A percentile compares a stretch with the other conserved stretches of the same genome.
Evolutionary conservation across 2,329 filamentous ascomycete species (phyloP).

Genomic region (Talaromyces pinophilus): DNA sequence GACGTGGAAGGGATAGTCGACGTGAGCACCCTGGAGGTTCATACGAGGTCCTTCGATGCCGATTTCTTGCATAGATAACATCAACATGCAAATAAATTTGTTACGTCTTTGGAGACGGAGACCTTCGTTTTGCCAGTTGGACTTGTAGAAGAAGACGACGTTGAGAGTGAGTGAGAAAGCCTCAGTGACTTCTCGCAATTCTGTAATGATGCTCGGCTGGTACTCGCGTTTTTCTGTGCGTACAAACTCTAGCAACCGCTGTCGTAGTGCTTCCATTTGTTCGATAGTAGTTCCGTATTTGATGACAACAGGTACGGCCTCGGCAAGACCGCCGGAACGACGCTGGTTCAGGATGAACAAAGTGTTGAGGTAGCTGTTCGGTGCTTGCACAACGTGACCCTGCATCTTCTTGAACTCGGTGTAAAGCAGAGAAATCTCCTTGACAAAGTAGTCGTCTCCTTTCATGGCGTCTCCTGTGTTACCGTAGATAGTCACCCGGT

Average conservation of each 20-base stretch:
- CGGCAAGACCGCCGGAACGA: constrained; percentile 82
- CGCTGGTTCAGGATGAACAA: constrained; percentile 95
- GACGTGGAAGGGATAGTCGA: constrained; percentile 67
- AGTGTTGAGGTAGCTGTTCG: constrained; percentile 89
- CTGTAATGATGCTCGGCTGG: constrained; percentile 80
- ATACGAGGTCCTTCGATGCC: constrained; percentile 82
- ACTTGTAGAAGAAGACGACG: constrained; percentile 96
- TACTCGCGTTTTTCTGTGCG: constrained; percentile 84
- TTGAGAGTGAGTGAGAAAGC: constrained; percentile 86
- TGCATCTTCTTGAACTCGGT: constrained; percentile 99
- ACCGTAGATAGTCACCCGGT: constrained; percentile 88
- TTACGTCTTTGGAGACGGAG: constrained; percentile 87
- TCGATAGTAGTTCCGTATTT: constrained; percentile 84
- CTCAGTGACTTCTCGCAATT: constrained; percentile 76
- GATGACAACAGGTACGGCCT: constrained; percentile 79
- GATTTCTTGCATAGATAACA: constrained; percentile 78
- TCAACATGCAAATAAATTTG: constrained; percentile 89
- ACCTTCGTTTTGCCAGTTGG: constrained; percentile 93
- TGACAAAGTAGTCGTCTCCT: constrained; percentile 95
- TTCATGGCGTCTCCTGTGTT: constrained; percentile 76
- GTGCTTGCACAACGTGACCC: constrained; percentile 91
- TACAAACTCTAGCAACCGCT: constrained; percentile 80
- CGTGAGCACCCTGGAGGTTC: constrained; percentile 68
- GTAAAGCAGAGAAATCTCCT: constrained; percentile 87
- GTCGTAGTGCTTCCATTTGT: constrained; percentile 79